phyloP scores from a whole-genome alignment of 2,329 filamentous ascomycete genomes.

The Tolypocladium guangdongense region DNA sequence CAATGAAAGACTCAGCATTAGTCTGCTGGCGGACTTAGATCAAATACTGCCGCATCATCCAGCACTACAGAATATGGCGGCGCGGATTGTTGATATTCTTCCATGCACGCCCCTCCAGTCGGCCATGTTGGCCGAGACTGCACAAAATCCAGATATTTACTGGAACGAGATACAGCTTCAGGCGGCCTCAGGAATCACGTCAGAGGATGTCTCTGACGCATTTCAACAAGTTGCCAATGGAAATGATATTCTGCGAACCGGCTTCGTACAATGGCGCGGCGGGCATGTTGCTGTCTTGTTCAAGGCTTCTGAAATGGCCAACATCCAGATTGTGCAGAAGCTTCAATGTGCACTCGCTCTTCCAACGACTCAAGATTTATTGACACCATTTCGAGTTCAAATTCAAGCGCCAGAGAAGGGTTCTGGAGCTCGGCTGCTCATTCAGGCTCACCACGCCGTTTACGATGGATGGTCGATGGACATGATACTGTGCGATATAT shows the following conservation, averaged over 20 bases:
- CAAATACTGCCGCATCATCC: slow-evolving; percentile 9
- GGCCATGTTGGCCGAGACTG: slow-evolving; percentile 72
- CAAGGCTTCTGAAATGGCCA: slow-evolving; percentile 31
- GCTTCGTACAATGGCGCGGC: slow-evolving; percentile 48
- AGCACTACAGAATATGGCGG: slow-evolving; percentile 6
- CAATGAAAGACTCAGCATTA: slow-evolving; percentile 1
- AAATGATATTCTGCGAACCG: slow-evolving; percentile 63
- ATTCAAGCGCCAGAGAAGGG: slow-evolving; percentile 21
- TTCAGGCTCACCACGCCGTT: slow-evolving; percentile 69
- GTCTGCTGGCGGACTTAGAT: slow-evolving; percentile 9
- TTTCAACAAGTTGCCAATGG: slow-evolving; percentile 35
- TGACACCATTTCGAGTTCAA: slow-evolving; percentile 53
- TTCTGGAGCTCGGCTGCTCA: slow-evolving; percentile 19
- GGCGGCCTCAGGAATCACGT: slow-evolving; percentile 26
- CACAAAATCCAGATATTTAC: slow-evolving; percentile 49
- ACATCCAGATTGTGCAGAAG: slow-evolving; percentile 29
- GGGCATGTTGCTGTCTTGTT: slow-evolving; percentile 43
- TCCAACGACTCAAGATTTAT: slow-evolving; percentile 24
- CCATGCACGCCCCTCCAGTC: slow-evolving; percentile 64
- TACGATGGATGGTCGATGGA: slow-evolving; percentile 95
- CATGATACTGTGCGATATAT: slow-evolving; percentile 57
- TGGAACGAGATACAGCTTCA: slow-evolving; percentile 66
- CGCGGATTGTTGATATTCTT: slow-evolving; percentile 30
- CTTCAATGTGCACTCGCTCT: slow-evolving; percentile 28
- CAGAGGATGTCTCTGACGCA: slow-evolving; percentile 32